A percentile compares a stretch with the other conserved stretches of the same genome.
Evolutionary conservation across 2,329 filamentous ascomycete genomes (phyloP).

Genomic region (Bipolaris zeicola): DNA sequence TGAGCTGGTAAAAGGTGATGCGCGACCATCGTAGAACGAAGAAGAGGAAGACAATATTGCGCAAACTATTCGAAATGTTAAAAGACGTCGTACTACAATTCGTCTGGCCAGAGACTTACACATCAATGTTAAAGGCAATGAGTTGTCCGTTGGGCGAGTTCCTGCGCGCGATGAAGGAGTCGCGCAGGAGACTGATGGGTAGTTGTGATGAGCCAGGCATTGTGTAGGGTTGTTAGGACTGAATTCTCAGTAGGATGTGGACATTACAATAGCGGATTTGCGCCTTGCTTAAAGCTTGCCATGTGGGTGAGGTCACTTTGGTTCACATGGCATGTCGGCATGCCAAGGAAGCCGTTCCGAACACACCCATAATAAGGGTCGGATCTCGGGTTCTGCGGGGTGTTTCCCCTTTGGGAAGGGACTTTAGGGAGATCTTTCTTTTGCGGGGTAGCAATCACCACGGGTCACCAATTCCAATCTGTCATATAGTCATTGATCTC

Average conservation of each 20-base stretch:
- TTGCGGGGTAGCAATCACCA: background rate
- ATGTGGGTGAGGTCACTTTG: conserved; percentile 7
- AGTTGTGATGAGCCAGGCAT: conserved; percentile 68
- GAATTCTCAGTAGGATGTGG: background rate
- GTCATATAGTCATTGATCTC: background rate
- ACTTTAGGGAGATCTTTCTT: background rate
- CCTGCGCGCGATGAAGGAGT: conserved; percentile 67
- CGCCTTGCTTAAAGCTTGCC: conserved; percentile 11
- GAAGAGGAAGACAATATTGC: conserved; percentile 86
- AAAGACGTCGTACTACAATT: background rate
- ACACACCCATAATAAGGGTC: background rate
- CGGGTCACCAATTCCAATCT: background rate
- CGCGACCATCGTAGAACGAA: conserved; percentile 85
- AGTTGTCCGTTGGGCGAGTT: conserved; percentile 60
- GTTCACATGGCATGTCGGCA: conserved; percentile 11
- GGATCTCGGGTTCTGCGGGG: background rate
- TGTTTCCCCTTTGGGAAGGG: background rate
- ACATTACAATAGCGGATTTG: background rate
- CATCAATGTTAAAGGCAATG: conserved; percentile 67
- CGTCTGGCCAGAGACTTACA: conserved; percentile 58
- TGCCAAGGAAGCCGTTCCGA: conserved; percentile 9
- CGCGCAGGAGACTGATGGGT: conserved; percentile 69
- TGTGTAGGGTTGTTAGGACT: background rate
- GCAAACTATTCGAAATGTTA: conserved; percentile 57
- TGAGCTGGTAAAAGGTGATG: conserved; percentile 80